A percentile compares a stretch with the other conserved stretches of the same genome.
These are phyloP conservation scores for Candida easanensis DNA, from an alignment of 805 yeast species.

Conservation along the genomic window DNA sequence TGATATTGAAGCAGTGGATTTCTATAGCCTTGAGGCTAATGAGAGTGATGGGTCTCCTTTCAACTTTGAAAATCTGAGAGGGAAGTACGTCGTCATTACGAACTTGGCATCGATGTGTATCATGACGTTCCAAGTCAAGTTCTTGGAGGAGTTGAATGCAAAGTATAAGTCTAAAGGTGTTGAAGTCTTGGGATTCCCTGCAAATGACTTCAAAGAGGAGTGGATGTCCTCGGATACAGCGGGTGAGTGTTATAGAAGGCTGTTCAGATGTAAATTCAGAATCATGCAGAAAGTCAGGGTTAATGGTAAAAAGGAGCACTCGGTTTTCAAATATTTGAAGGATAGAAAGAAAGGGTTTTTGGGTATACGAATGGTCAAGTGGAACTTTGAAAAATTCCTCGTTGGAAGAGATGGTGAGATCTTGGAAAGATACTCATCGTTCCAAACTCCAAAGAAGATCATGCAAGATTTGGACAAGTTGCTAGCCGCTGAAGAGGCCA, in stretches of 20 bases:
- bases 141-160: constrained; percentile 63
- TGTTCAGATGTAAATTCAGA: constrained; percentile 79
- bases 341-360: constrained; percentile 51
- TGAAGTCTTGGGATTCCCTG: constrained; percentile 79
- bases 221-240: constrained; percentile 62
- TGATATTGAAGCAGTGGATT: constrained; percentile 26
- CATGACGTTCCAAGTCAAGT: constrained; percentile 73
- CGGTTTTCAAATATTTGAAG: constrained; percentile 70
- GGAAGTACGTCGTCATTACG: constrained; percentile 79
- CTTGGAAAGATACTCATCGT: constrained; percentile 46
- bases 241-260: constrained; percentile 69
- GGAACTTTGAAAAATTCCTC: constrained; percentile 76
- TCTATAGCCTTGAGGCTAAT: constrained; percentile 62
- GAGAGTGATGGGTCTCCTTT: constrained; percentile 57
- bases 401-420: constrained; percentile 55
- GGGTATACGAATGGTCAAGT: constrained; percentile 64
- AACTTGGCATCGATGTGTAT: constrained; percentile 88
- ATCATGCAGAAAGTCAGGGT: constrained; percentile 71
- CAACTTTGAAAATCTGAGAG: constrained; percentile 59
- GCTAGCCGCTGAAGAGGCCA: background rate
- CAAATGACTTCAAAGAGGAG: constrained; percentile 83
- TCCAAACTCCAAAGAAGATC: constrained; percentile 5
- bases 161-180: constrained; percentile 63
- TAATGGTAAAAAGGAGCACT: constrained; percentile 68
- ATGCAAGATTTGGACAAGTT: constrained; percentile 6